Base-by-base conservation (phyloP, 306 rosid species). In the Mucuna pruriens region DNA sequence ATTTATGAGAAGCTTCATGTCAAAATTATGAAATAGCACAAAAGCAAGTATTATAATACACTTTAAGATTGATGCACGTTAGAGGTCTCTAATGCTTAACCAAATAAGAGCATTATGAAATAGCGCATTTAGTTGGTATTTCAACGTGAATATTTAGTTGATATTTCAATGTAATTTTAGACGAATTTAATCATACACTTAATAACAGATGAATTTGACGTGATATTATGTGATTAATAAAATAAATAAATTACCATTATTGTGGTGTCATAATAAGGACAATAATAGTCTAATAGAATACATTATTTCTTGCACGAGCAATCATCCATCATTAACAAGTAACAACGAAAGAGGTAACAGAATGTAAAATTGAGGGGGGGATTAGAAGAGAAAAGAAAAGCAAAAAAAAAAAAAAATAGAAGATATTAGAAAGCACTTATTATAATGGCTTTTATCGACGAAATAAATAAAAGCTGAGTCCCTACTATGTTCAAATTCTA, bases 401-500 rank as follows among this genome's bases (percentile, higher is more conserved):
- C 9, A 3, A 46, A 46, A 15, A 15, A 15, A 46, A 46, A 12
- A 15, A 4, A 15, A 15, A 46, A 46, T 2, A 46, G 17, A 46
- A 12, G 6, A 46, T 13, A 46, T 16, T 17, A 60, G 29, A 29
- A 26, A 62, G 5, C 42, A 31, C 42, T 62, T 12, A 29, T 34
- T 13, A 15, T 15, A 17, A 72, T 46, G 15, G 63, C 16, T 45
- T 45, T 42, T 8, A 36, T 65, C 62, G 45, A 16, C 9, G 19
- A 40, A 65, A 36, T 11, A 22, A 31, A 54, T 26, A 22, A 33
- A 79, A 49, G n/a, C 65, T 46, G 10, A 22, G 39, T 17, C 9
- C 34, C 66, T 55, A 22, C 80, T 40, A 72, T 33, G 86, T 73
- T 73, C 54, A 36, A 58, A 10, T 33, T 45, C 29, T 81, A 74